Evolutionary conservation across 2,329 filamentous ascomycete species (phyloP).

Genomic region (Monascus ruber): DNA sequence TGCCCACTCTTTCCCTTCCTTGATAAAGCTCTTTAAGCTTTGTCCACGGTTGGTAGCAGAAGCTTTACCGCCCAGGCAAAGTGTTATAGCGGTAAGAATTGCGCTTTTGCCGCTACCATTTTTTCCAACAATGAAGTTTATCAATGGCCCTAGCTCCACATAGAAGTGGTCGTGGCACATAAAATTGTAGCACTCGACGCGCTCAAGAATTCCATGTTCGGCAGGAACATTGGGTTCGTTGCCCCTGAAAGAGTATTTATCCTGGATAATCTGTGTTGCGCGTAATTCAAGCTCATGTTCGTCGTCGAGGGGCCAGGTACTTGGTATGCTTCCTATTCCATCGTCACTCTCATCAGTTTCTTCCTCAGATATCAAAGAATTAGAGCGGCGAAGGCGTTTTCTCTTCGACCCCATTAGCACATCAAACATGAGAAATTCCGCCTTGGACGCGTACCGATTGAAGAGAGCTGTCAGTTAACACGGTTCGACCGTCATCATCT

Average conservation of each 20-base stretch:
- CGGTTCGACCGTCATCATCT: constrained; percentile 15
- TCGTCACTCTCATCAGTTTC: constrained; percentile 11
- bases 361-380: constrained; percentile 9
- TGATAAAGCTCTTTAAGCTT: constrained; percentile 82
- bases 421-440: not conserved
- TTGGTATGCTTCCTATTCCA: constrained; percentile 6
- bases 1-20: constrained; percentile 66
- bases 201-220: constrained; percentile 78
- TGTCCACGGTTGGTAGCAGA: constrained; percentile 85
- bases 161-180: constrained; percentile 85
- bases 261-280: constrained; percentile 52
- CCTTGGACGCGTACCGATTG: constrained; percentile 18
- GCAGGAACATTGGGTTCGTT: constrained; percentile 61
- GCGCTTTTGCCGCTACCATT: constrained; percentile 98
- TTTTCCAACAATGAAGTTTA: constrained; percentile 96
- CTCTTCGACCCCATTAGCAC: constrained; percentile 12
- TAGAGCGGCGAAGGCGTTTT: constrained; percentile 32
- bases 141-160: constrained; percentile 78
- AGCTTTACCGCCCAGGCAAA: constrained; percentile 92
- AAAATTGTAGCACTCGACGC: constrained; percentile 80
- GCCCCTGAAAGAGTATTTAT: constrained; percentile 35
- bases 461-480: constrained; percentile 15
- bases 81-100: constrained; percentile 78
- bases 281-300: constrained; percentile 41
- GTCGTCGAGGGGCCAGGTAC: constrained; percentile 16